Percentiles rank a stretch among this genome's conserved stretches.
phyloP scores from a whole-genome alignment of 352 stramenopile genomes.

The Pythium pyrilobum region DNA sequence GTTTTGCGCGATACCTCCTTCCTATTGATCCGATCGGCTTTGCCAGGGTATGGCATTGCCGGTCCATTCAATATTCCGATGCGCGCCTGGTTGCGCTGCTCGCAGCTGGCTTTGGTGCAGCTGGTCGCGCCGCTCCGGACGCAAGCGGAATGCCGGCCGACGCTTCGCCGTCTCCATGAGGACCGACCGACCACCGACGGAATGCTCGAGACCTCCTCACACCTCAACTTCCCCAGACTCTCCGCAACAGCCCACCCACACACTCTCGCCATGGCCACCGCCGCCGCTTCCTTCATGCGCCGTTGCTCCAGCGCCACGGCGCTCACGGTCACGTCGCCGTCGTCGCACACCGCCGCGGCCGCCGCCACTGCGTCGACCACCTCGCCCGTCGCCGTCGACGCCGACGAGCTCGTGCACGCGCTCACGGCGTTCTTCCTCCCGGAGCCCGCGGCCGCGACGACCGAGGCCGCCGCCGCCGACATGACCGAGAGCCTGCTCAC shows the following conservation, averaged over 20 bases:
- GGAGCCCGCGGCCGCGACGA: conserved; percentile 2
- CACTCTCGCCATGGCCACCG: conserved; percentile 3
- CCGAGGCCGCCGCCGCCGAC: conserved; percentile 1
- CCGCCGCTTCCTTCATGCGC: not conserved
- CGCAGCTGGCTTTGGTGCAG: no score
- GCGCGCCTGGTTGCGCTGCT: no score
- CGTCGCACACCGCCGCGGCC: conserved; percentile 2
- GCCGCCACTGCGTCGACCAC: not conserved
- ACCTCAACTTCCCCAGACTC: conserved; percentile 3
- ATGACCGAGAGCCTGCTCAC: conserved; percentile 19
- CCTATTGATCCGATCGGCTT: no score
- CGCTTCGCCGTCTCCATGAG: no score
- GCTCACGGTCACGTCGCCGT: not conserved
- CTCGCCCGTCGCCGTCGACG: not conserved
- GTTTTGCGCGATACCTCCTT: no score
- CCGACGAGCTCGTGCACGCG: conserved; percentile 2
- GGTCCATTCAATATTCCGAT: no score
- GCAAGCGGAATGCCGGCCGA: no score
- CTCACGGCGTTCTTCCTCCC: conserved; percentile 18
- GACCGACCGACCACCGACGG: no score
- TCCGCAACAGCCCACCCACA: not conserved
- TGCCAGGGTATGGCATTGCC: no score
- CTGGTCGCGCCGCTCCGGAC: no score
- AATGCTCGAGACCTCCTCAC: no score
- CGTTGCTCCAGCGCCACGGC: not conserved